These are phyloP conservation scores for Phlyctochytrium arcticum DNA, from an alignment of 192 early-diverging fungal species.

Conservation along the genomic window DNA sequence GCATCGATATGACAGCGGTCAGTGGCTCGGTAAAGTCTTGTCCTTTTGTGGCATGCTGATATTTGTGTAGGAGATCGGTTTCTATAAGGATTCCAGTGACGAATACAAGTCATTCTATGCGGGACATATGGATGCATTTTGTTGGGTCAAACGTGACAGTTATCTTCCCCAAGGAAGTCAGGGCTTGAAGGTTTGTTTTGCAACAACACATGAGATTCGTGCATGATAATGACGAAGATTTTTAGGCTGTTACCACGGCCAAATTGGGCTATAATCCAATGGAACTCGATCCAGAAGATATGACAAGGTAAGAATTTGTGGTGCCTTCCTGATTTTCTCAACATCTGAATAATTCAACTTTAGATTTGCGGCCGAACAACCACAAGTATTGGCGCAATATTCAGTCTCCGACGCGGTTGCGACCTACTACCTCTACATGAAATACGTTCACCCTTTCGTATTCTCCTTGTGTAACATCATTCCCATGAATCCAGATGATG, in stretches of 20 bases:
- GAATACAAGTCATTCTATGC: conserved; percentile 86
- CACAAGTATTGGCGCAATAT: conserved; percentile 93
- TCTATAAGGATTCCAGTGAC: conserved; percentile 71
- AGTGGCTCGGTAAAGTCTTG: not conserved
- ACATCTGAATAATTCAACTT: not conserved
- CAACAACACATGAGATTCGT: not conserved
- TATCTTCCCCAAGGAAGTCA: conserved; percentile 97
- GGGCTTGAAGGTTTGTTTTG: conserved; percentile 74
- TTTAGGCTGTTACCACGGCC: conserved; percentile 82
- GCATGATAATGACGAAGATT: too few species aligned
- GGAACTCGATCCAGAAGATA: conserved; percentile 98
- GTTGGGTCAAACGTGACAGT: conserved; percentile 98
- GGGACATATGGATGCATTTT: conserved; percentile 93
- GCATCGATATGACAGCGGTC: conserved; percentile 79
- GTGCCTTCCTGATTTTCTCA: not conserved
- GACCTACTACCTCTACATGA: conserved; percentile 99
- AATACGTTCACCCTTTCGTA: conserved; percentile 98
- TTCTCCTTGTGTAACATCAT: conserved; percentile 99
- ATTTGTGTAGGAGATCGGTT: conserved; percentile 72
- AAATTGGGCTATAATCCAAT: conserved; percentile 97
- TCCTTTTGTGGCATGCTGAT: too few species aligned
- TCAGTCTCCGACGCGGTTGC: conserved; percentile 99
- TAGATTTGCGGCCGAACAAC: conserved; percentile 84
- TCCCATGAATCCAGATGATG: conserved; percentile 95
- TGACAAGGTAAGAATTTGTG: conserved; percentile 67